Conservation (phyloP, 2,329 filamentous ascomycete genomes). For the Calonectria crousiana region DNA sequence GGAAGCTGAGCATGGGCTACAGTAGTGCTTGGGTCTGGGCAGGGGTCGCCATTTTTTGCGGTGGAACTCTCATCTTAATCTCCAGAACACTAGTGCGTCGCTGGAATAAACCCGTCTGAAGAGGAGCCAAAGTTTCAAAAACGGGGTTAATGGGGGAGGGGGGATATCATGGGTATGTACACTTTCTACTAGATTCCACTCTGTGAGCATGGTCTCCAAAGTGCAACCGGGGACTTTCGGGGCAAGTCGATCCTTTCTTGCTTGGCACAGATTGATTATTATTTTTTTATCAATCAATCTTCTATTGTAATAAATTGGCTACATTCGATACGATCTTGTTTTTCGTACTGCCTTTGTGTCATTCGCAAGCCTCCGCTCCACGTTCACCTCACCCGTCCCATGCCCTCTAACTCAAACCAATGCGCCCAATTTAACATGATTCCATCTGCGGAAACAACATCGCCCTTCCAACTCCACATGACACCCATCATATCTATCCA, state of each 20-base stretch:
- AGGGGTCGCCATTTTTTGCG: constrained; percentile 26
- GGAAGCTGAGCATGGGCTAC: constrained; percentile 22
- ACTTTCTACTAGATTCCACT: neutral
- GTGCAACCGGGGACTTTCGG: neutral
- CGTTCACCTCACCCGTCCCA: neutral
- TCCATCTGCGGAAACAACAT: constrained; percentile 9
- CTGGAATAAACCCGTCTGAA: constrained; percentile 9
- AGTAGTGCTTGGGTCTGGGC: constrained; percentile 39
- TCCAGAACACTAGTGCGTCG: constrained; percentile 6
- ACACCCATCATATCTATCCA: constrained; percentile 3
- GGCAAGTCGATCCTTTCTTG: neutral
- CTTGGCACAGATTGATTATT: constrained; percentile 1
- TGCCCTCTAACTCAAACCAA: neutral
- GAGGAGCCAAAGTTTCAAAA: neutral
- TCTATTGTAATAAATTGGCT: neutral
- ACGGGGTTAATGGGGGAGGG: neutral
- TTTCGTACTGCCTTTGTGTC: neutral
- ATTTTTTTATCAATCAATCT: constrained; percentile 5
- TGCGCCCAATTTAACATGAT: neutral
- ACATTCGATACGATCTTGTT: neutral
- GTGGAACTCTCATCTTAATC: constrained; percentile 18
- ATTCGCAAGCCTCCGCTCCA: neutral
- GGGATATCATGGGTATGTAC: neutral
- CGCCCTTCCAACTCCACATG: constrained; percentile 27
- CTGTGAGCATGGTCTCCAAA: neutral